phyloP scores from a whole-genome alignment of 352 stramenopile species.

The Globisporangium polare region DNA sequence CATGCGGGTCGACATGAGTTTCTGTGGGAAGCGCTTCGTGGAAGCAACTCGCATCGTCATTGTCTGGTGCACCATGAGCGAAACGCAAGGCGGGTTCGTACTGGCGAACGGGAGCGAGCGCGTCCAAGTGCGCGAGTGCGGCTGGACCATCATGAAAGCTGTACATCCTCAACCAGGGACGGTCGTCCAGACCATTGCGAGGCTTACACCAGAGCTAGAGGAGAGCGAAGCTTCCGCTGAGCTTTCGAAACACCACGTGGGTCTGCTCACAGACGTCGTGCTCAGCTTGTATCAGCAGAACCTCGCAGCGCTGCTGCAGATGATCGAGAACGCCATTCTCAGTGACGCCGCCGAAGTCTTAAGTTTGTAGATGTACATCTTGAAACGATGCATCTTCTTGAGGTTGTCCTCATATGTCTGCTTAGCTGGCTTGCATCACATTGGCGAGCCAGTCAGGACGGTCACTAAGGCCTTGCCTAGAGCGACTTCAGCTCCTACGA shows the following conservation, averaged over 20 bases:
- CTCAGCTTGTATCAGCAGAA: conserved; percentile 10
- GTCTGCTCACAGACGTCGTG: conserved; percentile 9
- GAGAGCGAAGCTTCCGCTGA: background rate
- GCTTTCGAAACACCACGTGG: background rate
- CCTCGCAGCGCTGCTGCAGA: conserved; percentile 9
- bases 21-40: conserved; percentile 6
- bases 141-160: background rate
- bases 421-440: too few relatives aligned
- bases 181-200: conserved; percentile 5
- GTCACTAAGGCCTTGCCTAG: too few relatives aligned
- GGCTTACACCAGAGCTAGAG: conserved; percentile 3
- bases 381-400: too few relatives aligned
- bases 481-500: too few relatives aligned
- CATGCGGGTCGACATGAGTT: background rate
- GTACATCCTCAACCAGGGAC: background rate
- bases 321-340: conserved; percentile 7
- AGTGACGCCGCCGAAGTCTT: too few relatives aligned
- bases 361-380: too few relatives aligned
- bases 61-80: background rate
- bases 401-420: too few relatives aligned
- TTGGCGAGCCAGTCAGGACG: too few relatives aligned
- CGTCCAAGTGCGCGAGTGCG: background rate
- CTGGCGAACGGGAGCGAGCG: background rate
- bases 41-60: conserved; percentile 5
- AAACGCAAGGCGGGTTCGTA: background rate